Base-by-base conservation (phyloP, 768 basidiomycete species). In the Pholiota microspora region DNA sequence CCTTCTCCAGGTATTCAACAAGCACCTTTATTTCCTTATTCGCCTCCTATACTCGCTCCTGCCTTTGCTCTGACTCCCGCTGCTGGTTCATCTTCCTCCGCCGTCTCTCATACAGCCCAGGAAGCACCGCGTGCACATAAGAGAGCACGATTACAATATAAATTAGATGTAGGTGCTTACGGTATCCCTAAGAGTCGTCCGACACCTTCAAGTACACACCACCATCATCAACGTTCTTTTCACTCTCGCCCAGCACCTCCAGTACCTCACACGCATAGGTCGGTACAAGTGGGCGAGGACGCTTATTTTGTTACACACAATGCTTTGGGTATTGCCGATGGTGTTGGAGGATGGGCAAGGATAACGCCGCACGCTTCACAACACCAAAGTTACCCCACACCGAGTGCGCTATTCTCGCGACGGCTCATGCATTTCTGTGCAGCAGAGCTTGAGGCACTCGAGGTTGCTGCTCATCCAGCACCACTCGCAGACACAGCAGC, bases 311-410 rank as follows among this genome's bases (percentile, higher is more conserved):
- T 92, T 5, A 74, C 82, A 4, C 81, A 86, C 54, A 89, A 94
- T 64, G 90, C 92, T 5, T 86, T 98, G 77, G 95, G 95, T 15
- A 88, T 98, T 7, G 92, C 94, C 3, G 95, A 98, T 66, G 95
- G 95, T 27, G 95, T 98, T 0, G 95, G 95, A 0, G 94, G 94
- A 0, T 97, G 94, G 94, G 79, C 86, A 70, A 75, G 54, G 64
- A 48, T 56, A 36, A 36, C 59, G 36, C 44, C 64, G 23, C 55
- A 58, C 4, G 63, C 64, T 47, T 36, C 63, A 27, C 60, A 63
- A 6, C 55, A 31, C 16, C 46, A 16, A 15, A 21, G 24, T 7
- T n/a, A 61, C 0, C 65, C 71, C 15, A 70, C 66, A 48, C 73
- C 72, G 3, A 76, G 64, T 54, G 80, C 87, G 0, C 74, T 88